Evolutionary conservation across 2,329 filamentous ascomycete species (phyloP).

Genomic region (Diplodia intermedia): DNA sequence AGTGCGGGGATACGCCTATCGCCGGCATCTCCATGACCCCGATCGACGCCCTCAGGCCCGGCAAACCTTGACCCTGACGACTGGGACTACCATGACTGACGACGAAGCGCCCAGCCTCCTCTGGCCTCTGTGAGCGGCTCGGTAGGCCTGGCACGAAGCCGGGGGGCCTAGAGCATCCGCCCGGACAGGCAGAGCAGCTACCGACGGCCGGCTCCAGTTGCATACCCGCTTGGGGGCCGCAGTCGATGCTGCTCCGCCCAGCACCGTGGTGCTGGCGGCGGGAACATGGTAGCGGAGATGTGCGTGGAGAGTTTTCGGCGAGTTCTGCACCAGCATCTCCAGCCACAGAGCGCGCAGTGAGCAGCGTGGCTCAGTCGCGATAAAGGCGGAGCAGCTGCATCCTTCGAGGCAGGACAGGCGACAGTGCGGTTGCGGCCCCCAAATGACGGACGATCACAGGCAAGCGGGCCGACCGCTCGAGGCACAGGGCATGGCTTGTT

Average conservation of each 20-base stretch:
- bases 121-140: background rate
- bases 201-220: background rate
- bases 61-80: conserved; percentile 18
- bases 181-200: background rate
- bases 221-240: background rate
- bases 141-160: background rate
- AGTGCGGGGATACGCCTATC: conserved; percentile 25
- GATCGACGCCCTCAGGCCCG: background rate
- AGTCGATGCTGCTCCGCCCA: background rate
- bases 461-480: conserved; percentile 17
- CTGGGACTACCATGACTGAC: conserved; percentile 3
- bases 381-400: conserved; percentile 22
- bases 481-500: conserved; percentile 22
- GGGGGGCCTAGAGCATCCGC: background rate
- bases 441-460: conserved; percentile 22
- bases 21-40: conserved; percentile 15
- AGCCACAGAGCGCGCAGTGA: conserved; percentile 12
- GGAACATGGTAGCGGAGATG: background rate
- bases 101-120: background rate
- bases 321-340: conserved; percentile 10
- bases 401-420: conserved; percentile 27
- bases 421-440: conserved; percentile 21
- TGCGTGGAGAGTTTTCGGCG: conserved; percentile 22
- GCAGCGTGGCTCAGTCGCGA: conserved; percentile 17
- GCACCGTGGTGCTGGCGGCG: background rate